Percentiles rank a stretch among this genome's conserved stretches.
Evolutionary conservation across 192 early-diverging fungal genomes (phyloP).

Genomic region (Podila minutissima): DNA sequence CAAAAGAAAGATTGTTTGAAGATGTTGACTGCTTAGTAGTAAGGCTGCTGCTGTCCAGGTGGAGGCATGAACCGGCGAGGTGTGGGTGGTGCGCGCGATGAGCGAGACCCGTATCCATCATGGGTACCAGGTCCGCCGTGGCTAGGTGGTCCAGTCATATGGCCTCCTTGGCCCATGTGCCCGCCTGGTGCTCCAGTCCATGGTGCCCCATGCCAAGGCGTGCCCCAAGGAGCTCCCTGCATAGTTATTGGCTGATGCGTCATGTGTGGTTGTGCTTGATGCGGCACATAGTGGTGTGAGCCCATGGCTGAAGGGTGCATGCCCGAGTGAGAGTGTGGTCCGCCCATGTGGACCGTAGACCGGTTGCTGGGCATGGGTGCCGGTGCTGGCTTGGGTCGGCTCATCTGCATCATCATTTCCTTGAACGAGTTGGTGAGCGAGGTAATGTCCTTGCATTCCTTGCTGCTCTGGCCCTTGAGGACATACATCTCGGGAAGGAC

Average conservation of each 20-base stretch:
- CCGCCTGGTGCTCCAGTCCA: conserved; percentile 44
- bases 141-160: conserved; percentile 46
- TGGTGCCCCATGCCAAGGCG: conserved; percentile 43
- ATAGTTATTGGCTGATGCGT: conserved; percentile 28
- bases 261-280: conserved; percentile 20
- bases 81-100: conserved; percentile 47
- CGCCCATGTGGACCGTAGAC: conserved; percentile 14
- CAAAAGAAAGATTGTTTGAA: not conserved
- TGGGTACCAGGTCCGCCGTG: conserved; percentile 24
- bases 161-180: conserved; percentile 40
- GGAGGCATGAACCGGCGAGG: conserved; percentile 47
- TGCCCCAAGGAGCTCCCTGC: conserved; percentile 41
- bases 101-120: conserved; percentile 31
- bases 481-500: conserved; percentile 82
- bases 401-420: conserved; percentile 54
- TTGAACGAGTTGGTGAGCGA: conserved; percentile 78
- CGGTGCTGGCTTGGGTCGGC: conserved; percentile 28
- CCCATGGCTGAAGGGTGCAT: conserved; percentile 15
- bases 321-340: conserved; percentile 11
- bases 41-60: conserved; percentile 44
- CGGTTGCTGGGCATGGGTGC: conserved; percentile 19
- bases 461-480: conserved; percentile 75
- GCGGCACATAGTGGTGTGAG: conserved; percentile 41
- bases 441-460: conserved; percentile 76
- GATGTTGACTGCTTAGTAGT: conserved; percentile 15